These are phyloP conservation scores for Irpex lacteus DNA, from an alignment of 1,284 basidiomycete genomes.

Conservation along the genomic window DNA sequence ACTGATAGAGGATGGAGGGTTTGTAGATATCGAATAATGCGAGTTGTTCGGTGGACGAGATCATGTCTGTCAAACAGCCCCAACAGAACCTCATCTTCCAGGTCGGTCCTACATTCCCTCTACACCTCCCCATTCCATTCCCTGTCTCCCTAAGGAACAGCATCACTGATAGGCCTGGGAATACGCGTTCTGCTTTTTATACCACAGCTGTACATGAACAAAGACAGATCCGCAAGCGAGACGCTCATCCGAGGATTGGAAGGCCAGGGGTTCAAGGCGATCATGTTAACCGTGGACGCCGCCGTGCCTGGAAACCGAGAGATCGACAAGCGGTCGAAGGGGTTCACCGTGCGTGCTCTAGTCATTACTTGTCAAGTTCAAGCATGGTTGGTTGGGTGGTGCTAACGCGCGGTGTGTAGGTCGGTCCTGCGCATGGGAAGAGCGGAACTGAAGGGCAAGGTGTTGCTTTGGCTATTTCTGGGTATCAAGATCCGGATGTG, in stretches of 20 bases:
- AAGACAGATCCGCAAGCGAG: constrained; percentile 51
- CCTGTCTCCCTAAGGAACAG: not conserved
- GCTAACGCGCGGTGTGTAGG: constrained; percentile 28
- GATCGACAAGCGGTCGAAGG: constrained; percentile 35
- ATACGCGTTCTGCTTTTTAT: too few species aligned
- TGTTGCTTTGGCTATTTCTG: constrained; percentile 38
- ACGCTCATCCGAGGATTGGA: constrained; percentile 50
- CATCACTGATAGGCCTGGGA: too few species aligned
- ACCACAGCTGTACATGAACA: constrained; percentile 57
- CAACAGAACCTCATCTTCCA: constrained; percentile 48
- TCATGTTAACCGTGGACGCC: constrained; percentile 66
- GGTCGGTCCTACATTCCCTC: too few species aligned
- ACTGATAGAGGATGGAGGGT: not conserved
- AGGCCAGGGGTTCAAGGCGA: constrained; percentile 48
- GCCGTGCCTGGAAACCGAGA: constrained; percentile 60
- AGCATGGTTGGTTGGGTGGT: constrained; percentile 12
- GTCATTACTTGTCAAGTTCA: too few species aligned
- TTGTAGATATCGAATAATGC: constrained; percentile 47
- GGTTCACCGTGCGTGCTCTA: constrained; percentile 11
- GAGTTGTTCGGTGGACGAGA: constrained; percentile 54
- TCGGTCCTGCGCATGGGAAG: constrained; percentile 35
- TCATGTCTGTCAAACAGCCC: constrained; percentile 44
- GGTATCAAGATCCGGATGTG: constrained; percentile 59
- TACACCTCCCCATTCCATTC: not conserved
- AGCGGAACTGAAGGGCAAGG: constrained; percentile 31